Evolutionary conservation across 495 filamentous ascomycete species (phyloP).

Genomic region (Aspergillus taichungensis): DNA sequence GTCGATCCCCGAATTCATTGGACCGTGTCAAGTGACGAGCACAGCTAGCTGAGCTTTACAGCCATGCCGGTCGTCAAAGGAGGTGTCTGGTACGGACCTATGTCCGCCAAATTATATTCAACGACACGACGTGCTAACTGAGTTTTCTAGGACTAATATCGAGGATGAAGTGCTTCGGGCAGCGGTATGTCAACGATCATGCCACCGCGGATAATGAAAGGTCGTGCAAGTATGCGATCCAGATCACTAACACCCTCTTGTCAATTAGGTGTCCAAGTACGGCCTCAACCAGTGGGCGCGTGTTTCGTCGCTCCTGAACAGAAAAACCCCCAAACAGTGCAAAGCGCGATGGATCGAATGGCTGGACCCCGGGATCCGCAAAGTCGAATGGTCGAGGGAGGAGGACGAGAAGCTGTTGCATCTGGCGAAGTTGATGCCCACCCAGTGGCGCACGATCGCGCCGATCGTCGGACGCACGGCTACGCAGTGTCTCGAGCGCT

Average conservation of each 20-base stretch:
- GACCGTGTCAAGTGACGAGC: conserved; percentile 1
- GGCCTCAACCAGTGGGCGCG: conserved; percentile 98
- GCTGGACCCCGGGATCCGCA: conserved; percentile 94
- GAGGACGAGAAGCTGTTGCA: conserved; percentile 97
- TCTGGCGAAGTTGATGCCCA: conserved; percentile 96
- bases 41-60: conserved; percentile 7
- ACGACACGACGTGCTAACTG: conserved; percentile 14
- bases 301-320: conserved; percentile 90
- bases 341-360: conserved; percentile 98
- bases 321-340: conserved; percentile 98
- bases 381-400: conserved; percentile 97
- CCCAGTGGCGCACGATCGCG: conserved; percentile 97
- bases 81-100: conserved; percentile 77
- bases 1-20: conserved; percentile 7
- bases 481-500: conserved; percentile 92
- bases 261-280: conserved; percentile 73
- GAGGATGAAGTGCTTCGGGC: conserved; percentile 97
- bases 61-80: conserved; percentile 95
- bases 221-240: neutral
- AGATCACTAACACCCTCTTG: conserved; percentile 16
- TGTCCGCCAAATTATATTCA: neutral
- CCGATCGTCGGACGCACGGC: conserved; percentile 94
- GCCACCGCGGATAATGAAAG: neutral
- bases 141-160: conserved; percentile 49
- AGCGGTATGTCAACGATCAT: conserved; percentile 33